phyloP scores from a whole-genome alignment of 2,329 filamentous ascomycete species.

The Colletotrichum abscissum region DNA sequence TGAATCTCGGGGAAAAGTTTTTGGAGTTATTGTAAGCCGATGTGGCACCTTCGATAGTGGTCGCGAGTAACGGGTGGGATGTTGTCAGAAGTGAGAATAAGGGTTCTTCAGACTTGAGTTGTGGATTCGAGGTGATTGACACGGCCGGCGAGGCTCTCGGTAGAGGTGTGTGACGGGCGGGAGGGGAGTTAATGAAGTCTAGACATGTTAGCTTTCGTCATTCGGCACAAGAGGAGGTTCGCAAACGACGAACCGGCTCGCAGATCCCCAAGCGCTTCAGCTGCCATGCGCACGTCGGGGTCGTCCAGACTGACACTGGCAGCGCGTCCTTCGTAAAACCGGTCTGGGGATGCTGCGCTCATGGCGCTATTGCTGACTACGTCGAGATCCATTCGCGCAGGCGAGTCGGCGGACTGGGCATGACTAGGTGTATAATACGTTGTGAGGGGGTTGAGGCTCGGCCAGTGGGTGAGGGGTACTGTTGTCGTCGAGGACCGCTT shows the following conservation, averaged over 20 bases:
- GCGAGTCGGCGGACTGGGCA: conserved; percentile 55
- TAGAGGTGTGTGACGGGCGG: conserved; percentile 54
- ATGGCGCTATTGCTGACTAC: conserved; percentile 51
- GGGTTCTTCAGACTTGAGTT: conserved; percentile 69
- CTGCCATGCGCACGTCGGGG: conserved; percentile 76
- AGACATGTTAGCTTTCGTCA: neutral
- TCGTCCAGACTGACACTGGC: conserved; percentile 71
- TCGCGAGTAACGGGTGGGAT: conserved; percentile 86
- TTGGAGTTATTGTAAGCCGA: conserved; percentile 90
- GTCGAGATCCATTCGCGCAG: conserved; percentile 62
- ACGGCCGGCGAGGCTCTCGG: conserved; percentile 50
- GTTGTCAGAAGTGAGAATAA: conserved; percentile 88
- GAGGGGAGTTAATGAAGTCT: conserved; percentile 77
- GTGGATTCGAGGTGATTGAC: conserved; percentile 46
- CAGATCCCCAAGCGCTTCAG: conserved; percentile 80
- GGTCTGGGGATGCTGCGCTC: conserved; percentile 59
- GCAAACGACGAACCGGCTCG: conserved; percentile 69
- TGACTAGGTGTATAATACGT: conserved; percentile 59
- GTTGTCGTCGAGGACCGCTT: conserved; percentile 38
- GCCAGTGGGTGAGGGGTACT: conserved; percentile 54
- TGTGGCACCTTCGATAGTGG: conserved; percentile 84
- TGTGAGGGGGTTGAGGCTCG: conserved; percentile 60
- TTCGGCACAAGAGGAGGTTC: neutral
- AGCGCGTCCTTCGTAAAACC: conserved; percentile 55
- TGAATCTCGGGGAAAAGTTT: conserved; percentile 89